phyloP scores from a whole-genome alignment of 352 stramenopile genomes.

The Phytophthora gonapodyides region DNA sequence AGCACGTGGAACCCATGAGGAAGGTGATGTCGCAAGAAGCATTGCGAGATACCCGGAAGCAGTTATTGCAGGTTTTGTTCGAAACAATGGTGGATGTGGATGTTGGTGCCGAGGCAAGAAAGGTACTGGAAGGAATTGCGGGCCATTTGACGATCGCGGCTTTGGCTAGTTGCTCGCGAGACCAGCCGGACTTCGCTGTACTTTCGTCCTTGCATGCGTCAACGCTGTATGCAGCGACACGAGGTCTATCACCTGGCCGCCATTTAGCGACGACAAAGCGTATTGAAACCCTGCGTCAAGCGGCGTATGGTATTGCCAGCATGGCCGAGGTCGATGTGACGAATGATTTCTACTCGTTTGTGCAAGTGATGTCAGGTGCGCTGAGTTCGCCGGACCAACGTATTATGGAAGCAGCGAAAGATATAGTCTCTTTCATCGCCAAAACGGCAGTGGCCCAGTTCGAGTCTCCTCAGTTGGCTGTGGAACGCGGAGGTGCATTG shows the following conservation, averaged over 20 bases:
- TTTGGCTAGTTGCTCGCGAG: constrained; percentile 53
- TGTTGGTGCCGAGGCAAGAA: constrained; percentile 56
- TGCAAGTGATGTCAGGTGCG: constrained; percentile 61
- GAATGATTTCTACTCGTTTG: constrained; percentile 70
- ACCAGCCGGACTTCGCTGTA: constrained; percentile 66
- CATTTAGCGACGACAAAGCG: constrained; percentile 80
- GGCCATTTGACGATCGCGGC: constrained; percentile 60
- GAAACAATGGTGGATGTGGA: constrained; percentile 81
- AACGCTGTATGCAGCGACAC: constrained; percentile 73
- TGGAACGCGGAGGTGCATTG: constrained; percentile 66
- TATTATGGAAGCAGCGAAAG: constrained; percentile 62
- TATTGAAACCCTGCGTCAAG: constrained; percentile 79
- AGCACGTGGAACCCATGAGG: constrained; percentile 42
- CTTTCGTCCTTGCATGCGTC: constrained; percentile 75
- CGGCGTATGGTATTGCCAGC: constrained; percentile 67
- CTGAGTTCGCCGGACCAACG: constrained; percentile 66
- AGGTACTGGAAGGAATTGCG: constrained; percentile 60
- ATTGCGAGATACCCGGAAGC: constrained; percentile 48
- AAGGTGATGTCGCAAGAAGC: constrained; percentile 59
- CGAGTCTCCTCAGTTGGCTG: constrained; percentile 38
- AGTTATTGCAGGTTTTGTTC: constrained; percentile 69
- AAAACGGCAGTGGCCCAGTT: constrained; percentile 50
- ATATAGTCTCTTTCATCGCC: constrained; percentile 55
- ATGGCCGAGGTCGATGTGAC: constrained; percentile 56
- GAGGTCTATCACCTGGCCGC: constrained; percentile 75